phyloP scores from a whole-genome alignment of 2,329 filamentous ascomycete genomes.

The Dactylellina leptospora region DNA sequence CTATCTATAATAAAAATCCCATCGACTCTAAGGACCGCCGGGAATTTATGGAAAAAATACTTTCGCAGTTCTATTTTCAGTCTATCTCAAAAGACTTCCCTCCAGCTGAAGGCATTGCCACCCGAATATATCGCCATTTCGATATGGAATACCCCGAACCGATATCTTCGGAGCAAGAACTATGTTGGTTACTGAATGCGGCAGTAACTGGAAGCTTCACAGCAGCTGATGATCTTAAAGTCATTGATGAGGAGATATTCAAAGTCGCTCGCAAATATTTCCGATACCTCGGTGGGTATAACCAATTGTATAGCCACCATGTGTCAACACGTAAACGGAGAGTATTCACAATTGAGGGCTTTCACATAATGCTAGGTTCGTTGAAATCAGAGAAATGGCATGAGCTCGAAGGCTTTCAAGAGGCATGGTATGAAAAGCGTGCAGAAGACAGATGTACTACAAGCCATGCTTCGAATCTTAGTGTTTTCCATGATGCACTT shows the following conservation, averaged over 20 bases:
- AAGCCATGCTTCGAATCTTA: neutral
- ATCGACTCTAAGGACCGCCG: neutral
- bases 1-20: no score
- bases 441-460: neutral
- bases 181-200: neutral
- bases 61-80: neutral
- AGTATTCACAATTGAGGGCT: neutral
- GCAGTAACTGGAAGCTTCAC: neutral
- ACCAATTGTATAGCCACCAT: conserved; percentile 1
- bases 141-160: neutral
- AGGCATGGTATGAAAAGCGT: neutral
- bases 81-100: neutral
- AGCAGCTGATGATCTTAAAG: neutral
- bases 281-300: conserved; percentile 8
- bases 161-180: neutral
- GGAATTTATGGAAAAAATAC: neutral
- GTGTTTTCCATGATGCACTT: neutral
- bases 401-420: neutral
- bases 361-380: neutral
- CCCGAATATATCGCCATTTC: neutral
- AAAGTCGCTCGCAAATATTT: conserved; percentile 1
- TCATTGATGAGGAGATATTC: neutral
- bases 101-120: conserved; percentile 1
- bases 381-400: neutral
- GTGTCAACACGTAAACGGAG: neutral